Conservation (phyloP, 2,329 filamentous ascomycete genomes). For the Paecilomyces fulvus region DNA sequence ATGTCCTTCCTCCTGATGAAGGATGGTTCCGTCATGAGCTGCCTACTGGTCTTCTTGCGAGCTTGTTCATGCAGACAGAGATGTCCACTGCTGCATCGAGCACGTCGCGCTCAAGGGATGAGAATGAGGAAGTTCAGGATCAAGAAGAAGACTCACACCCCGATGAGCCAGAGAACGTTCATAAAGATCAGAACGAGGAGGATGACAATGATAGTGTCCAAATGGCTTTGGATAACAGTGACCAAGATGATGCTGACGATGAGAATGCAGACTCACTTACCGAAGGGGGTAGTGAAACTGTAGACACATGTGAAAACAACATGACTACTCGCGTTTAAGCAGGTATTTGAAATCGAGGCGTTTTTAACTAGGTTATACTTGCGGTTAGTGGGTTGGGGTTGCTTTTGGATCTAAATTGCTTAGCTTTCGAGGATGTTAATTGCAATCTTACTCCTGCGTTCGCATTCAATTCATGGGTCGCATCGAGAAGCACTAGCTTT, state of each 20-base stretch:
- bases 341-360: neutral
- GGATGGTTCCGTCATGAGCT: constrained; percentile 25
- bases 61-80: constrained; percentile 11
- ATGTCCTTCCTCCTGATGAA: constrained; percentile 15
- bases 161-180: neutral
- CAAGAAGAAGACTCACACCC: neutral
- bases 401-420: neutral
- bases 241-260: neutral
- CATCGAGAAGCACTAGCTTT: neutral
- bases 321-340: too few species aligned
- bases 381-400: neutral
- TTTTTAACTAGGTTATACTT: neutral
- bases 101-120: neutral
- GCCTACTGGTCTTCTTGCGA: constrained; percentile 12
- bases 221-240: neutral
- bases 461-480: neutral
- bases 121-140: neutral
- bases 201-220: neutral
- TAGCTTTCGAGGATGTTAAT: neutral
- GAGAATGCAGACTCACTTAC: neutral
- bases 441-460: neutral
- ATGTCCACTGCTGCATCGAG: neutral
- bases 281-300: neutral
- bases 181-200: neutral
- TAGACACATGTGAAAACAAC: neutral